Base-by-base conservation (phyloP, 2,329 filamentous ascomycete species). In the Ophiocordyceps australis region DNA sequence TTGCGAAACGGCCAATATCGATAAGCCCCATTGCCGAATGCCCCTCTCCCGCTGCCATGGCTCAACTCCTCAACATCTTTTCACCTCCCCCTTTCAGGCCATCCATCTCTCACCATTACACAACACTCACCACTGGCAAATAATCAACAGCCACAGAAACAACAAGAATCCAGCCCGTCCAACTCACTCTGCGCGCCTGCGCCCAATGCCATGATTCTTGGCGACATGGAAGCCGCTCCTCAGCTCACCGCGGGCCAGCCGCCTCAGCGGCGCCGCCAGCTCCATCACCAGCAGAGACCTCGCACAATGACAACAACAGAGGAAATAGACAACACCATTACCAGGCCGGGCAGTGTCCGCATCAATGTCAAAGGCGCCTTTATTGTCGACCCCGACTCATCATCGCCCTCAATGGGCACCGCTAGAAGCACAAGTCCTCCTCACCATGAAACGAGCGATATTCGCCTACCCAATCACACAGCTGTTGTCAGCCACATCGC, bases 341-440 rank as follows among this genome's bases (percentile, higher is more conserved):
- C 55, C 28, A 65, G 67, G 38, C 70, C 70, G 3, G 70, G 70
- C 14, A 66, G 78, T 10, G 83, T 94, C 42, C 77, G 80, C 54
- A 95, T 98, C 57, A 95, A 98, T 47, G 86, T 95, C 36, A 74
- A 83, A 48, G 89, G 86, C 43, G 89, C 89, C 20, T 94, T 93
- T 45, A 95, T 98, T 37, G 83, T 93, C 40, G 82, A 94, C 45
- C 75, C 86, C 33, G 76, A 81, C 37, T 59, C 65, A 4, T 50
- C 50, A 13, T 68, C 63, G 25, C 55, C 69, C 29, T 54, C 56
- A 21, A 46, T 51, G 18, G 39, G 44, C 28, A 36, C 45, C 26
- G 30, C 39, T 36, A 30, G 42, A 28, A 38, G 32, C 20, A 50
- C 51, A 26, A 57, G 56, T 33, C 58, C 60, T 32, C 49, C 57